These are phyloP conservation scores for Dendrocalamus latiflorus DNA, from an alignment of 202 grass and related monocot species.

Conservation along the genomic window DNA sequence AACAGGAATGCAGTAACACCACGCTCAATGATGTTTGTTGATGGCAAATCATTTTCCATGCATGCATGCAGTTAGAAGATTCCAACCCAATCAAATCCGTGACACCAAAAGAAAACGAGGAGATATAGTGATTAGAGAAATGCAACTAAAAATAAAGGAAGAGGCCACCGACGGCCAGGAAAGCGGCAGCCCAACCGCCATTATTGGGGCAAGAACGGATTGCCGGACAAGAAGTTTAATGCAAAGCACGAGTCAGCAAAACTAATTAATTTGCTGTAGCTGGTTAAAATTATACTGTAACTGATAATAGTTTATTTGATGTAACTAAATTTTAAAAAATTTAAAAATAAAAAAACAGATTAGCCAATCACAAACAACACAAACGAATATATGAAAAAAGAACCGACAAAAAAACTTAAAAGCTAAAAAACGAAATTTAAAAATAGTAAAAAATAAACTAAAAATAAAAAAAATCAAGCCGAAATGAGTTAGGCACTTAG, in stretches of 20 bases:
- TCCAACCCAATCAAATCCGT: background rate
- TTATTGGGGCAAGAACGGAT: slow-evolving; percentile 46
- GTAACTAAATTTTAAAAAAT: no score
- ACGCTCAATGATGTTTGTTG: background rate
- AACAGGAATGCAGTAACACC: background rate
- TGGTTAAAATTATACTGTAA: no score
- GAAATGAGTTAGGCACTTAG: no score
- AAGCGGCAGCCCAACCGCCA: slow-evolving; percentile 41
- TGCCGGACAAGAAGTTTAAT: slow-evolving; percentile 26
- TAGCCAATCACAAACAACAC: no score
- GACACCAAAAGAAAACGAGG: background rate
- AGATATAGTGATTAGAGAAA: background rate
- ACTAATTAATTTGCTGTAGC: no score
- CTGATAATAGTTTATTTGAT: no score
- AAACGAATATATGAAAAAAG: no score
- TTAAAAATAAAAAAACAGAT: no score
- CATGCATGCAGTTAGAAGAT: background rate
- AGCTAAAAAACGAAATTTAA: no score
- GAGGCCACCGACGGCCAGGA: slow-evolving; percentile 44
- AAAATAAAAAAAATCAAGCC: no score
- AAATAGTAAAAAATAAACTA: no score
- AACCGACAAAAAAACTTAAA: no score
- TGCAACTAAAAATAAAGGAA: background rate
- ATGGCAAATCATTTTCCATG: slow-evolving; percentile 22
- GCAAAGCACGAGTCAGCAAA: slow-evolving; percentile 12